phyloP scores from a whole-genome alignment of 345 rosid species.

The Lagerstroemia speciosa region DNA sequence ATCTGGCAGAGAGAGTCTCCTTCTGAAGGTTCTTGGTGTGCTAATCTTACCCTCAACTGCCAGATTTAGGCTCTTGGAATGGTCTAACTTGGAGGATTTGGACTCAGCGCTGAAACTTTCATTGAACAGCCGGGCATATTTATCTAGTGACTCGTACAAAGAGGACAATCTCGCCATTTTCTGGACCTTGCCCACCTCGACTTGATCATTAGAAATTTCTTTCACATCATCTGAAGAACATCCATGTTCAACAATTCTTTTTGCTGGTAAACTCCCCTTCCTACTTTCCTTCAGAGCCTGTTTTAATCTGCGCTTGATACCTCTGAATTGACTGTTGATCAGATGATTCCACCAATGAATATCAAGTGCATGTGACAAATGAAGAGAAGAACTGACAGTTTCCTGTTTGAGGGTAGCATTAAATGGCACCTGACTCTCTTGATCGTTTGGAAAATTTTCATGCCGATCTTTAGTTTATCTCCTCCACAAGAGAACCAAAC shows the following conservation, averaged over 20 bases:
- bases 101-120: slow-evolving; percentile 27
- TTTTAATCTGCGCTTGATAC: slow-evolving; percentile 51
- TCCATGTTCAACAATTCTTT: slow-evolving; percentile 13
- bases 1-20: slow-evolving; percentile 75
- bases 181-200: slow-evolving; percentile 1
- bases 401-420: neutral
- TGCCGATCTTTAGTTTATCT: slow-evolving; percentile 12
- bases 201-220: slow-evolving; percentile 9
- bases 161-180: slow-evolving; percentile 34
- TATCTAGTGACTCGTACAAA: slow-evolving; percentile 40
- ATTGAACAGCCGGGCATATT: slow-evolving; percentile 48
- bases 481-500: slow-evolving; percentile 44
- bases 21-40: slow-evolving; percentile 37
- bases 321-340: slow-evolving; percentile 37
- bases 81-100: slow-evolving; percentile 18
- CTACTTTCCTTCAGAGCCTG: slow-evolving; percentile 39
- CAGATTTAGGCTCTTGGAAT: slow-evolving; percentile 59
- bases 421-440: neutral
- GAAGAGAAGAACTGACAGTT: neutral
- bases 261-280: slow-evolving; percentile 8
- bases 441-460: slow-evolving; percentile 12
- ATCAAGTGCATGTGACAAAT: neutral
- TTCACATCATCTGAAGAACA: slow-evolving; percentile 7
- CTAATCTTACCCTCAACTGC: slow-evolving; percentile 32
- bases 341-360: slow-evolving; percentile 39